These are phyloP conservation scores for Suhomyces xylopsoci DNA, from an alignment of 805 yeast species.

Conservation along the genomic window DNA sequence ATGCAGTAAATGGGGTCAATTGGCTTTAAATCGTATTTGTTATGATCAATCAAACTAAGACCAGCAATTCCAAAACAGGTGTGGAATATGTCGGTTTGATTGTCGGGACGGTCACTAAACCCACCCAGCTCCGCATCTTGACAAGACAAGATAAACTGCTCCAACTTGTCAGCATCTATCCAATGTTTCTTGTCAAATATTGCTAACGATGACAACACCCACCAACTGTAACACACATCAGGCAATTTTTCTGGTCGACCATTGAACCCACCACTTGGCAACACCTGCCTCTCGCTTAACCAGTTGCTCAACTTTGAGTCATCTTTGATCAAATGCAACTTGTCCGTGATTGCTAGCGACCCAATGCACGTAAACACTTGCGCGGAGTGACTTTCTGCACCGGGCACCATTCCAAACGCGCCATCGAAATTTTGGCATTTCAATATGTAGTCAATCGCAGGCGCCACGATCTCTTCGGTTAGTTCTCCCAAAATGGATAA, in stretches of 20 bases:
- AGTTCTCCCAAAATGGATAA: conserved; percentile 67
- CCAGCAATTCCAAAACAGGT: conserved; percentile 91
- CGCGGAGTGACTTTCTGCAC: conserved; percentile 94
- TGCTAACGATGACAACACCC: conserved; percentile 81
- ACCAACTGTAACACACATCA: conserved; percentile 98
- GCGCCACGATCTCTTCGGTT: conserved; percentile 50
- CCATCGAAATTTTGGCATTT: conserved; percentile 91
- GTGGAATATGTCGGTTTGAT: conserved; percentile 90
- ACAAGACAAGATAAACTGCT: conserved; percentile 64
- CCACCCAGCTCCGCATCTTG: conserved; percentile 87
- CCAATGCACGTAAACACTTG: conserved; percentile 87
- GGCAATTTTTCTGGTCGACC: conserved; percentile 96
- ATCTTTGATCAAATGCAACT: conserved; percentile 46
- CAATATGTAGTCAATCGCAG: conserved; percentile 63
- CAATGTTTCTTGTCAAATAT: conserved; percentile 67
- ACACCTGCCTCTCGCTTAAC: conserved; percentile 86
- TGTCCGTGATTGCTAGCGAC: conserved; percentile 64
- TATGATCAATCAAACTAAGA: conserved; percentile 67
- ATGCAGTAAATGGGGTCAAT: conserved; percentile 88
- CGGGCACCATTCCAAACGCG: conserved; percentile 90
- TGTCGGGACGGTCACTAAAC: conserved; percentile 85
- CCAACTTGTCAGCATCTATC: conserved; percentile 66
- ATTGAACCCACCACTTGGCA: conserved; percentile 80
- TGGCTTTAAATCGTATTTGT: conserved; percentile 45
- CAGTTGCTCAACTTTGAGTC: conserved; percentile 66